Evolutionary conservation across 2,329 filamentous ascomycete genomes (phyloP), one percentile per base, ranked within the genome.

Genomic region (Ilyonectria destructans): DNA sequence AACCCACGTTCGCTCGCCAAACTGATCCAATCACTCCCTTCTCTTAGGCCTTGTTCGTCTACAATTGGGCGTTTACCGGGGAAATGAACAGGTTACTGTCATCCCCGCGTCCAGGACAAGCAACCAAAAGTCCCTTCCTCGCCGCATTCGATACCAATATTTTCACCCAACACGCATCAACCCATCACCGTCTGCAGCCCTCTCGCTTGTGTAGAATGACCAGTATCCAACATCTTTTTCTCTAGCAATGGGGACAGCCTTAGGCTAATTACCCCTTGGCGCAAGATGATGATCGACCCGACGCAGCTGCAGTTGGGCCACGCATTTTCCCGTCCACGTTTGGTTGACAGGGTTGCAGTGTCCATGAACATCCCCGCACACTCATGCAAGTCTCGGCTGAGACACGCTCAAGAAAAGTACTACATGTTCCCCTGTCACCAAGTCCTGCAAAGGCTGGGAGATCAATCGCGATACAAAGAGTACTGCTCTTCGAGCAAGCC

Each of bases 211-310:
- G 49, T 45, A 26, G 13, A 17, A 35, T 43, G 23, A 51, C 43
- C n/a, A 46, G 19, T 10, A 46, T 17, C 19, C 23, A 60, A n/a
- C 13, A 33, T 45, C 46, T 13, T 31, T 52, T 31, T 46, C 23
- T 19, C 56, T 4, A 37, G 33, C n/a, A 37, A 33, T 43, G 4
- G 17, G 12, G 13, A 33, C 19, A n/a, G 54, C 33, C 48, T 65
- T 51, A 62, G 64, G 52, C 58, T 54, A 43, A 67, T 48, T 37
- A 51, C 21, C 48, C 54, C 48, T 45, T 23, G 23, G 17, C 35
- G 10, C 33, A 15, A 37, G 13, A 55, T 55, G 29, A 57, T 35
- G 10, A 52, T 52, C 37, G 8, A n/a, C 17, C 33, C 35, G 26
- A 55, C 43, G 49, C 58, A 49, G 19, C 9, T 52, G 19, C 58